phyloP scores from a whole-genome alignment of 2,329 filamentous ascomycete genomes.

The Penicillium frequentans region DNA sequence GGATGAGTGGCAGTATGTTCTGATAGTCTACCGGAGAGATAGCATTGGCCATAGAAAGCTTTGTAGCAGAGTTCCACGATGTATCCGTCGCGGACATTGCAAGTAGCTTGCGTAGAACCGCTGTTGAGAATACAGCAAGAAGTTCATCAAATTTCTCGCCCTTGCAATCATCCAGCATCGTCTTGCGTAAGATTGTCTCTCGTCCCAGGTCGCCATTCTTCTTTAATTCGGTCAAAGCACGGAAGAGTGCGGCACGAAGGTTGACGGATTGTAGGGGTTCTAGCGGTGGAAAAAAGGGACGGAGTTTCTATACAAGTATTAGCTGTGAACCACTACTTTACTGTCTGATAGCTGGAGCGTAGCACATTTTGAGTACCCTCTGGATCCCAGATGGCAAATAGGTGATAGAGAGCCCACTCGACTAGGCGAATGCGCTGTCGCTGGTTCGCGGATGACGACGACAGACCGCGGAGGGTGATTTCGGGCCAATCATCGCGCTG shows the following conservation, averaged over 20 bases:
- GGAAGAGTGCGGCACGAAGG: slow-evolving; percentile 78
- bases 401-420: slow-evolving; percentile 87
- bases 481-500: slow-evolving; percentile 74
- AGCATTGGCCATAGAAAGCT: slow-evolving; percentile 55
- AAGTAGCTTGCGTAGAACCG: slow-evolving; percentile 71
- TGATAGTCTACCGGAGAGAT: slow-evolving; percentile 35
- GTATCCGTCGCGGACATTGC: slow-evolving; percentile 41
- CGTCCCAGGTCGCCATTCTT: slow-evolving; percentile 80
- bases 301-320: slow-evolving; percentile 68
- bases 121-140: slow-evolving; percentile 77
- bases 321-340: slow-evolving; percentile 2
- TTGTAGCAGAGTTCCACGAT: slow-evolving; percentile 53
- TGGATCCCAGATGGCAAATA: slow-evolving; percentile 82
- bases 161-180: slow-evolving; percentile 94
- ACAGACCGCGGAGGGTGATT: slow-evolving; percentile 70
- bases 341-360: neutral
- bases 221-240: slow-evolving; percentile 80
- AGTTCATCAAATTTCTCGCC: slow-evolving; percentile 88
- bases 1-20: slow-evolving; percentile 62
- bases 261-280: slow-evolving; percentile 91
- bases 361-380: slow-evolving; percentile 70
- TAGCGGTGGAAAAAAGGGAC: slow-evolving; percentile 84
- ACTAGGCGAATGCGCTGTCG: slow-evolving; percentile 79
- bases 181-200: slow-evolving; percentile 81
- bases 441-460: slow-evolving; percentile 68